These are phyloP conservation scores for Clonostachys rosea DNA, from an alignment of 2,329 filamentous ascomycete genomes.

Conservation along the genomic window DNA sequence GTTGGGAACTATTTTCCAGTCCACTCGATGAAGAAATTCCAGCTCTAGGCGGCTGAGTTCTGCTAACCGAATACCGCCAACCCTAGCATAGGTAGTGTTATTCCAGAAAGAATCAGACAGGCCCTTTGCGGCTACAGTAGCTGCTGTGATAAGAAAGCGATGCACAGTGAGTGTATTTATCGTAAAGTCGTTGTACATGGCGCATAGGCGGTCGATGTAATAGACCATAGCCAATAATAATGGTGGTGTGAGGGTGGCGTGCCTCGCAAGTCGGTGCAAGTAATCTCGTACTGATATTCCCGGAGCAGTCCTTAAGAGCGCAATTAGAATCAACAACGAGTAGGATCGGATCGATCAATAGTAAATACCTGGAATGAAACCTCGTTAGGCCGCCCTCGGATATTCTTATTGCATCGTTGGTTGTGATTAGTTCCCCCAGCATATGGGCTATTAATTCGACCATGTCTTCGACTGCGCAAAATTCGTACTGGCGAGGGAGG, in stretches of 20 bases:
- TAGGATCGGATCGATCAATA: neutral
- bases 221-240: conserved; percentile 98
- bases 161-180: conserved; percentile 96
- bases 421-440: conserved; percentile 89
- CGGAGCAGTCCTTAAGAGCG: conserved; percentile 54
- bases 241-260: conserved; percentile 88
- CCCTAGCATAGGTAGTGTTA: conserved; percentile 90
- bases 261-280: conserved; percentile 84
- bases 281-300: conserved; percentile 95
- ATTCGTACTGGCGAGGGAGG: conserved; percentile 73
- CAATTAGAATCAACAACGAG: conserved; percentile 9
- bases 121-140: conserved; percentile 92
- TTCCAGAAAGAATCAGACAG: conserved; percentile 98
- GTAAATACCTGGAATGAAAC: conserved; percentile 80
- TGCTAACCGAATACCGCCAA: conserved; percentile 85
- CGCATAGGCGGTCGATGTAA: conserved; percentile 93
- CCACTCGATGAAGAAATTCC: conserved; percentile 86
- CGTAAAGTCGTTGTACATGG: conserved; percentile 88
- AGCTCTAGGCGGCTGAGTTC: conserved; percentile 90
- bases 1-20: conserved; percentile 96
- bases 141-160: conserved; percentile 92
- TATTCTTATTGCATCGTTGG: conserved; percentile 81
- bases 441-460: conserved; percentile 90
- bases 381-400: conserved; percentile 78
- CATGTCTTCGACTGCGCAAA: conserved; percentile 78